Base-by-base conservation (phyloP, 495 filamentous ascomycete genomes). In the Hypoxylon crocopeplum region DNA sequence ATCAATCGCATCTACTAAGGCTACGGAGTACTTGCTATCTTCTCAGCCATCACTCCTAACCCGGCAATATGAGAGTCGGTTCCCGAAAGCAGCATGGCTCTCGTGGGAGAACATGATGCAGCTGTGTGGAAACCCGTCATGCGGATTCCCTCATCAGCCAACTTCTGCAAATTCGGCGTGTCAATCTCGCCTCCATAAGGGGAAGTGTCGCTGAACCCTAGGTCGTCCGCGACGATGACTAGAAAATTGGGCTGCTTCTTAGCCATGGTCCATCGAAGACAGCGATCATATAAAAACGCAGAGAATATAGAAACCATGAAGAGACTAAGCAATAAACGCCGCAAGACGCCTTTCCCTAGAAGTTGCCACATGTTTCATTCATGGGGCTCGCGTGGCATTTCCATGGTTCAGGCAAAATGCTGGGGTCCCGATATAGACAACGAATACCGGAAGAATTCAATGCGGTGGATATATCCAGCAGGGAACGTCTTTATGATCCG, bases 171-270 rank as follows among this genome's bases (percentile, higher is more conserved):
- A 66, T 85, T 79, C 0, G 84, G 84, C 0, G 84, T 87, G 16
- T 75, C 72, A 57, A 86, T 86, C 71, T 86, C 84, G 64, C 81
- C 77, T 51, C 85, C 85, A 58, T 84, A 88, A 62, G 78, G 84
- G 46, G 77, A 75, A 41, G 83, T 77, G 53, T 86, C 84, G 29
- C 79, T 82, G 75, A 83, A 88, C 47, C 84, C 81, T n/a, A 86
- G 72, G 62, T 87, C 84, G 65, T 87, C 84, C 48, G 81, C 83
- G 39, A 84, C 79, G 42, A 86, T 77, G 51, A 87, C 71, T 47
- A 86, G 78, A 69, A 87, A 82, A 61, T 85, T 86, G 1, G 55
- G 54, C 40, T 62, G 46, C 27, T 64, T 56, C 38, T 60, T 36
- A 20, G 48, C 41, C 61, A 59, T 65, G 5, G 32, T 60, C 13